Conservation (phyloP, 805 yeast species). For the Aciculoconidium aculeatum region DNA sequence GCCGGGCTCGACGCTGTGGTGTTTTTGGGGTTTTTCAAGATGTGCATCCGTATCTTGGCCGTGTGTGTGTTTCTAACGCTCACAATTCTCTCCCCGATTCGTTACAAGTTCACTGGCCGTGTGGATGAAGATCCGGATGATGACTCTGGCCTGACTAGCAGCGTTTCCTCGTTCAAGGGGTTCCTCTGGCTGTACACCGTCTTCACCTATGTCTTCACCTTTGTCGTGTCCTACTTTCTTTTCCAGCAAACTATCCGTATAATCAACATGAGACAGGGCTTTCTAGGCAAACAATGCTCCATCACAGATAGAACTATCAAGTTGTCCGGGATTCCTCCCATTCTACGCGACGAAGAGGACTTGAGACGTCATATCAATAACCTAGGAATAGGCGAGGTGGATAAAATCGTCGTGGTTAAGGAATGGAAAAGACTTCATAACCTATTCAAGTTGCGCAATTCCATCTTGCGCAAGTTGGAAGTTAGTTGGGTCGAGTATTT, state of each 20-base stretch:
- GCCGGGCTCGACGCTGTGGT: conserved; percentile 96
- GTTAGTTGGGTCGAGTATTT: conserved; percentile 66
- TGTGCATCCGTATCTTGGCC: conserved; percentile 68
- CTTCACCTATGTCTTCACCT: conserved; percentile 82
- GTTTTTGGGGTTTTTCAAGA: conserved; percentile 82
- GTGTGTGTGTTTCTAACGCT: conserved; percentile 66
- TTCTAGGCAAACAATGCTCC: conserved; percentile 80
- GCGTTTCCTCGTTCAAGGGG: conserved; percentile 42
- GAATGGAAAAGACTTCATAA: conserved; percentile 78
- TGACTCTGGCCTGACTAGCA: conserved; percentile 14
- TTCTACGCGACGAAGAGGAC: conserved; percentile 64
- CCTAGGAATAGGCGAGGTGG: conserved; percentile 74
- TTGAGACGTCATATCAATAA: conserved; percentile 71
- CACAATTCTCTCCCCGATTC: conserved; percentile 73
- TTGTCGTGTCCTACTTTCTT: conserved; percentile 52
- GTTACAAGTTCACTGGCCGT: conserved; percentile 77
- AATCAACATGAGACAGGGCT: conserved; percentile 70
- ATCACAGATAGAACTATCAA: conserved; percentile 88
- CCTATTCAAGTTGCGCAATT: conserved; percentile 54
- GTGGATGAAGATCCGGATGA: conserved; percentile 43
- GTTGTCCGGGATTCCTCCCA: conserved; percentile 83
- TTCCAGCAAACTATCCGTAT: conserved; percentile 68
- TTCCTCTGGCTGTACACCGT: conserved; percentile 83
- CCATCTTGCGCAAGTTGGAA: conserved; percentile 55
- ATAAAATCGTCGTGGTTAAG: conserved; percentile 70